Evolutionary conservation across 2,329 filamentous ascomycete species (phyloP), one percentile per base, ranked within the genome.

Genomic region (Bipolaris victoriae): DNA sequence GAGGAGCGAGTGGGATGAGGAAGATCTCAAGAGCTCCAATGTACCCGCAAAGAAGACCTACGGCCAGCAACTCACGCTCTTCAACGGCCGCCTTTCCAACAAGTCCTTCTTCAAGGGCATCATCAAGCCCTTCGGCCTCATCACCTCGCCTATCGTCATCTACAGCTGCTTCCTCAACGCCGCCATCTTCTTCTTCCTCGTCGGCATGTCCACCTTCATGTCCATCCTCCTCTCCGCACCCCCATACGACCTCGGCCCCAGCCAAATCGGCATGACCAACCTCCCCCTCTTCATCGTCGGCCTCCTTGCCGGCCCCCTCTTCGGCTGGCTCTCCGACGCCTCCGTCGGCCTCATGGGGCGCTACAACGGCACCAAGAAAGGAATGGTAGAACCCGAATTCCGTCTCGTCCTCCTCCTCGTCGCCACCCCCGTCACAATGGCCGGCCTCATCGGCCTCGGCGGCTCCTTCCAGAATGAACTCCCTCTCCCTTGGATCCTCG

Each of bases 151-250:
- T 16, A 54, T 58, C 16, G 60, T 63, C 6, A 24, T 60, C 11
- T 62, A 57, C 57, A 62, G 57, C 49, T 60, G 60, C 36, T 55
- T 63, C 37, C 49, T 63, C 39, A 61, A 61, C 52, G 31, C 40
- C 18, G 47, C 49, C 7, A 35, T 63, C 4, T 58, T 63, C 43
- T 18, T 58, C 18, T 49, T 60, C 37, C 57, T 63, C 11, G 60
- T 48, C 9, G 60, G 57, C 29, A 51, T 57, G 11, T 46, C 40
- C 16, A 60, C 57, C 29, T 60, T 60, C 26, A 52, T 63, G 45
- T 58, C 60, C 5, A 63, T 63, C 11, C 49, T 63, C 13, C 18
- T 63, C 29, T 58, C 57, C 5, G 36, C 55, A 10, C 54, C 60
- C 9, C 60, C 60, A 7, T 63, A 63, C 16, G 49, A 61, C 16